Conservation (phyloP, 139 green algal genomes). For the Nannochloris sp. region DNA sequence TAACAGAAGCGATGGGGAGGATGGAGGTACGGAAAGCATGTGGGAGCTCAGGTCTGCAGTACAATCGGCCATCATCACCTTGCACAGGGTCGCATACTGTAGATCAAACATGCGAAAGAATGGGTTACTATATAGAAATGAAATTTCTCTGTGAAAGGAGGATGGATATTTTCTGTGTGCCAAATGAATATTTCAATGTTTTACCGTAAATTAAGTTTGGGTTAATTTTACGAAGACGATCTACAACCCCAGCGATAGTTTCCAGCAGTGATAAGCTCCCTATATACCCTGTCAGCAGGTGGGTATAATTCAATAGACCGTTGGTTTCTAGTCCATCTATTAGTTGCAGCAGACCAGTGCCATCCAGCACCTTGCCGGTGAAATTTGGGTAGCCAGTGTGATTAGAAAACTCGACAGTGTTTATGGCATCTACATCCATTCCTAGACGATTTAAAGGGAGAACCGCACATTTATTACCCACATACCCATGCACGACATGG, state of each 20-base stretch:
- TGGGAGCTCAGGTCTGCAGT: constrained; percentile 67
- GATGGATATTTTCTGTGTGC: neutral
- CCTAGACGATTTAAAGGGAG: constrained; percentile 87
- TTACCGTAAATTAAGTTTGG: constrained; percentile 57
- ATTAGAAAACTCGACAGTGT: constrained; percentile 66
- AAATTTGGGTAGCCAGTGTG: constrained; percentile 61
- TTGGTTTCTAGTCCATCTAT: constrained; percentile 80
- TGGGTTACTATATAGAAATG: too few species aligned
- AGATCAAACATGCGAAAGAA: constrained; percentile 7
- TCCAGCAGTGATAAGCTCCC: constrained; percentile 69
- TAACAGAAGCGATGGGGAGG: constrained; percentile 53
- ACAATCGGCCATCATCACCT: constrained; percentile 84
- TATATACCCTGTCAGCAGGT: constrained; percentile 94
- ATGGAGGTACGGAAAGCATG: constrained; percentile 55
- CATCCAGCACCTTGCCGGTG: constrained; percentile 61
- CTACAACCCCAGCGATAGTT: constrained; percentile 50
- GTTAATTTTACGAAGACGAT: constrained; percentile 51
- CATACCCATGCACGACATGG: constrained; percentile 84
- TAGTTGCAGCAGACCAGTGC: constrained; percentile 54
- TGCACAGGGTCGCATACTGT: constrained; percentile 93
- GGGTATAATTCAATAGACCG: constrained; percentile 70
- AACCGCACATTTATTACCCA: constrained; percentile 85
- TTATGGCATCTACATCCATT: constrained; percentile 83
- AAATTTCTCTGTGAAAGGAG: neutral
- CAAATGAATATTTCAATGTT: neutral